A percentile compares a stretch with the other conserved stretches of the same genome.
Conservation (phyloP, 768 basidiomycete species). For the Auriscalpium orientale region DNA sequence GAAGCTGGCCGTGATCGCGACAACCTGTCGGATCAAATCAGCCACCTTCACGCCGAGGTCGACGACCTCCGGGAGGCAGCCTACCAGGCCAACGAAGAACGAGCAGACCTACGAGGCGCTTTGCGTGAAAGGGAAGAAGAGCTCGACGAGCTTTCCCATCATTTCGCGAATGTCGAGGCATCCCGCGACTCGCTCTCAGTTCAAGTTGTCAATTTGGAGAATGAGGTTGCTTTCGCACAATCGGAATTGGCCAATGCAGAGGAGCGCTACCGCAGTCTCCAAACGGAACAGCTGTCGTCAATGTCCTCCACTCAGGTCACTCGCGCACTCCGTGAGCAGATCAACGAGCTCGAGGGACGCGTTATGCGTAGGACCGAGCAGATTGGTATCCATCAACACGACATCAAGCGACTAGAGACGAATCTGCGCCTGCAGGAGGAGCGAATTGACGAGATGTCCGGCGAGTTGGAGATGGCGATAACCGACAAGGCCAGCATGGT, state of each 20-base stretch:
- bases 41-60: slow-evolving; percentile 7
- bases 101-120: slow-evolving; percentile 10
- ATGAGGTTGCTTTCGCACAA: slow-evolving; percentile 47
- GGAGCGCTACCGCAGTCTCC: slow-evolving; percentile 51
- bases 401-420: slow-evolving; percentile 67
- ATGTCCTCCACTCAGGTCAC: slow-evolving; percentile 43
- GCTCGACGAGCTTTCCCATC: slow-evolving; percentile 35
- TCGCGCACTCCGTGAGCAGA: slow-evolving; percentile 50
- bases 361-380: slow-evolving; percentile 63
- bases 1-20: slow-evolving; percentile 1
- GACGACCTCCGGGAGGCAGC: neutral
- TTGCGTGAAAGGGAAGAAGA: slow-evolving; percentile 38
- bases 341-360: slow-evolving; percentile 61
- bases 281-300: slow-evolving; percentile 57
- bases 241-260: slow-evolving; percentile 51
- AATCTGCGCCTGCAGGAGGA: slow-evolving; percentile 73
- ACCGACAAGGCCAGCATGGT: slow-evolving; percentile 76
- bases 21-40: slow-evolving; percentile 6
- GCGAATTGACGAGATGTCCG: slow-evolving; percentile 58
- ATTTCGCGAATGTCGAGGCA: slow-evolving; percentile 51
- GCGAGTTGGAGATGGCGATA: slow-evolving; percentile 56
- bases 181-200: slow-evolving; percentile 61
- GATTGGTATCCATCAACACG: slow-evolving; percentile 73
- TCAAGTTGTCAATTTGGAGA: slow-evolving; percentile 54
- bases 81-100: slow-evolving; percentile 4